These are phyloP conservation scores for Colletotrichum chrysophilum DNA, from an alignment of 2,329 filamentous ascomycete genomes.

Conservation along the genomic window DNA sequence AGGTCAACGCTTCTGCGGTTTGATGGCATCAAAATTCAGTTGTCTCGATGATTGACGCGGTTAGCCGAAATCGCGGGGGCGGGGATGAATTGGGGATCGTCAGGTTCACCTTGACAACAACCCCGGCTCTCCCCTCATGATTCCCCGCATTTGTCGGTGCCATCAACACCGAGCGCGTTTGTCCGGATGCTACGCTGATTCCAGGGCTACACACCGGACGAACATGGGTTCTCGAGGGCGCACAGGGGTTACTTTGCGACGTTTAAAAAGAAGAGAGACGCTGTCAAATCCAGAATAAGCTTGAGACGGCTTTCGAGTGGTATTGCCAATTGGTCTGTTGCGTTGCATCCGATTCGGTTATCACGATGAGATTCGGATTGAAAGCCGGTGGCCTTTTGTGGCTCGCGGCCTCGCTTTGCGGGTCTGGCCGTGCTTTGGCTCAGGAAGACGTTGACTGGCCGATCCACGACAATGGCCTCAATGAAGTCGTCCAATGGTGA, in stretches of 20 bases:
- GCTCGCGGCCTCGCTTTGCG: conserved; percentile 15
- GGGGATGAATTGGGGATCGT: conserved; percentile 3
- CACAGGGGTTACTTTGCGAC: background rate
- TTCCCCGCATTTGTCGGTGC: conserved; percentile 19
- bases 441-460: conserved; percentile 26
- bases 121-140: conserved; percentile 10
- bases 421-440: background rate
- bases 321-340: background rate
- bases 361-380: conserved; percentile 14
- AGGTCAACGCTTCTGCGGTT: background rate
- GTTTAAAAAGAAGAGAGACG: background rate
- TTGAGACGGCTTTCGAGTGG: background rate
- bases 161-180: conserved; percentile 16
- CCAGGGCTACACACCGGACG: background rate
- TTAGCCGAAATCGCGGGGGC: conserved; percentile 12
- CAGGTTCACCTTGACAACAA: background rate
- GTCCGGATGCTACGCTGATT: conserved; percentile 10
- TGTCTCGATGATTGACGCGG: conserved; percentile 16
- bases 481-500: conserved; percentile 36
- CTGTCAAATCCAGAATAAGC: background rate
- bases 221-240: background rate
- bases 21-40: background rate
- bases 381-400: conserved; percentile 10
- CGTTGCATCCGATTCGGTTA: background rate
- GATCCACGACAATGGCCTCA: conserved; percentile 35